phyloP scores from a whole-genome alignment of 352 stramenopile species.

The Phytophthora constricta region DNA sequence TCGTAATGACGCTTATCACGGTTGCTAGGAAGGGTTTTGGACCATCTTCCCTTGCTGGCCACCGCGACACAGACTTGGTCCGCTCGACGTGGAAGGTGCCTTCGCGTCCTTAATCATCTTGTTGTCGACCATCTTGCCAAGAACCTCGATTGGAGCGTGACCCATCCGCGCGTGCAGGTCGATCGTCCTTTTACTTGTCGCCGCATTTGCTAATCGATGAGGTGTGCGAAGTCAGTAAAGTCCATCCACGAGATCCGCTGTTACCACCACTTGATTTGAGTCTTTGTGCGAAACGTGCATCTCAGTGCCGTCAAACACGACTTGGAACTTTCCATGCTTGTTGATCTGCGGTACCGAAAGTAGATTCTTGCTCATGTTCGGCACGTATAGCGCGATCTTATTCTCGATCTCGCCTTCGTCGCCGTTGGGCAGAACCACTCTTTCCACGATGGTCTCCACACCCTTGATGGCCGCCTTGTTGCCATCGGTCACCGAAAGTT shows the following conservation, averaged over 20 bases:
- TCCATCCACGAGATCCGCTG: constrained; percentile 19
- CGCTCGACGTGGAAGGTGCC: constrained; percentile 1
- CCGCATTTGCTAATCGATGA: constrained; percentile 1
- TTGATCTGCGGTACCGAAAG: constrained; percentile 17
- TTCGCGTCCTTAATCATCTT: constrained; percentile 19
- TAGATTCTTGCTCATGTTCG: constrained; percentile 20
- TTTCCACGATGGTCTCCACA: constrained; percentile 8
- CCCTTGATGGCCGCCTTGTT: constrained; percentile 16
- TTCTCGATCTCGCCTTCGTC: constrained; percentile 15
- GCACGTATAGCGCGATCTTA: constrained; percentile 21
- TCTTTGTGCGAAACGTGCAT: constrained; percentile 22
- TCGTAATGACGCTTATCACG: constrained; percentile 11
- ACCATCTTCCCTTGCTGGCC: constrained; percentile 35
- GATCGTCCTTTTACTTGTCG: not conserved
- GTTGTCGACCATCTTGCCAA: constrained; percentile 21
- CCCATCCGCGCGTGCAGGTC: constrained; percentile 20
- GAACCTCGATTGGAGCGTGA: constrained; percentile 14
- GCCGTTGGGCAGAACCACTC: constrained; percentile 14
- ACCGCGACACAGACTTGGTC: constrained; percentile 4
- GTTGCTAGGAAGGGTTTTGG: constrained; percentile 24
- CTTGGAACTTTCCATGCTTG: constrained; percentile 20
- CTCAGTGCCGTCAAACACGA: constrained; percentile 20
- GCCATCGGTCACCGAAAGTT: constrained; percentile 8
- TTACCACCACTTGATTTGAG: constrained; percentile 23
- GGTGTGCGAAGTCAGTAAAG: constrained; percentile 18